Evolutionary conservation across 768 basidiomycete species (phyloP).

Genomic region (Baorangia bicolor): DNA sequence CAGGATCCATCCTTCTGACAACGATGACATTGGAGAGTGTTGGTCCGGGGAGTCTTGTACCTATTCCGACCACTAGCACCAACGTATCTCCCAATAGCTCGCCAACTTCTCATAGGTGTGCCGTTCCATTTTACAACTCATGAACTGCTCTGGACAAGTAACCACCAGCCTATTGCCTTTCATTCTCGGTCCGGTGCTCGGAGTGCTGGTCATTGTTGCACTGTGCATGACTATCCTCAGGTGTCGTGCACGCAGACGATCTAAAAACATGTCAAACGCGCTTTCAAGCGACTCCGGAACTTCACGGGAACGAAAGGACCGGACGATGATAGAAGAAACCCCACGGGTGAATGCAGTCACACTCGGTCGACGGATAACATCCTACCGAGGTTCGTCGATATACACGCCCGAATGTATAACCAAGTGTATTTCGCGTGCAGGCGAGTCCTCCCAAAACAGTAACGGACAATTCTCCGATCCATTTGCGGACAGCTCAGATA

Average conservation of each 20-base stretch:
- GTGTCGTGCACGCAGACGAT: not conserved
- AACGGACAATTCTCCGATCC: slow-evolving; percentile 11
- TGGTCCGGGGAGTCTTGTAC: not conserved
- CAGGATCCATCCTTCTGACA: not conserved
- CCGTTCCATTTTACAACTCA: not conserved
- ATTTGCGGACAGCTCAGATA: slow-evolving; percentile 13
- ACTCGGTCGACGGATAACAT: not conserved
- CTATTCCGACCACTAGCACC: slow-evolving; percentile 2
- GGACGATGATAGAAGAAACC: not conserved
- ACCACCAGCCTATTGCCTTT: slow-evolving; percentile 6
- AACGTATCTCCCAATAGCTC: not conserved
- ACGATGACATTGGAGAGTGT: slow-evolving; percentile 5
- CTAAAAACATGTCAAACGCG: not conserved
- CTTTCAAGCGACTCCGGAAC: not conserved
- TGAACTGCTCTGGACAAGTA: not conserved
- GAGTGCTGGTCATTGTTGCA: slow-evolving; percentile 1
- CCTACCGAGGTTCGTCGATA: not conserved
- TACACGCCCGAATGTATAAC: not conserved
- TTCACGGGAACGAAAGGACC: not conserved
- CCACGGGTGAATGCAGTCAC: not conserved
- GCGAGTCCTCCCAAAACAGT: slow-evolving; percentile 12
- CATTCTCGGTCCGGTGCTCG: slow-evolving; percentile 14
- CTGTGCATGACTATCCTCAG: slow-evolving; percentile 7
- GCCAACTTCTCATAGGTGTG: slow-evolving; percentile 9
- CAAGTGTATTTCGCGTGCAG: not conserved